phyloP scores from a whole-genome alignment of 176 grass and related monocot species.

The Oryza glaberrima region DNA sequence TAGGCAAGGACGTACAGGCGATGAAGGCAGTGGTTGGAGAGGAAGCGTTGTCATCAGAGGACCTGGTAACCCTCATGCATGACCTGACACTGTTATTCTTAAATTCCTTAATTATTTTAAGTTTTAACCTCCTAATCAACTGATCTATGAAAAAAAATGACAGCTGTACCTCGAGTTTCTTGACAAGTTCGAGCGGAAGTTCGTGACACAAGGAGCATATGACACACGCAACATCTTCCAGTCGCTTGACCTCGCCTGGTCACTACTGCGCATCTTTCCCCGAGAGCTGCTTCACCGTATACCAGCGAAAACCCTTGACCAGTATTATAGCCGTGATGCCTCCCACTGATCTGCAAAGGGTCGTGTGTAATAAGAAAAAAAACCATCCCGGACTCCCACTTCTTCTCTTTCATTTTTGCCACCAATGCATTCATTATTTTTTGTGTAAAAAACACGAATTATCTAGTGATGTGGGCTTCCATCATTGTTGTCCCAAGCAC shows the following conservation, averaged over 20 bases:
- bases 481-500: not conserved
- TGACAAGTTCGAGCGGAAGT: slow-evolving; percentile 96
- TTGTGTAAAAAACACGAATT: not conserved
- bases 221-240: slow-evolving; percentile 96
- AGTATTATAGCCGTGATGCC: slow-evolving; percentile 81
- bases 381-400: not conserved
- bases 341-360: slow-evolving; percentile 45
- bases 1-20: slow-evolving; percentile 84
- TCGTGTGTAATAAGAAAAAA: not conserved
- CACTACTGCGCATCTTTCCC: slow-evolving; percentile 88
- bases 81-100: not conserved
- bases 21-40: slow-evolving; percentile 89
- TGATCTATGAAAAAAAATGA: slow-evolving; percentile 7
- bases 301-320: slow-evolving; percentile 83
- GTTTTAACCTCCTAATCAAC: slow-evolving; percentile 4
- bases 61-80: slow-evolving; percentile 41
- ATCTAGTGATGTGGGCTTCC: not conserved
- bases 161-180: slow-evolving; percentile 97
- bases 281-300: slow-evolving; percentile 87
- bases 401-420: not conserved
- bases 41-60: slow-evolving; percentile 74
- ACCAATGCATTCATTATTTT: not conserved
- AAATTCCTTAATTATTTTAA: slow-evolving; percentile 13
- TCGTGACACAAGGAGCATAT: slow-evolving; percentile 86
- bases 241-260: slow-evolving; percentile 94